phyloP scores from a whole-genome alignment of 2,329 filamentous ascomycete genomes.

The Lachnellula willkommii region DNA sequence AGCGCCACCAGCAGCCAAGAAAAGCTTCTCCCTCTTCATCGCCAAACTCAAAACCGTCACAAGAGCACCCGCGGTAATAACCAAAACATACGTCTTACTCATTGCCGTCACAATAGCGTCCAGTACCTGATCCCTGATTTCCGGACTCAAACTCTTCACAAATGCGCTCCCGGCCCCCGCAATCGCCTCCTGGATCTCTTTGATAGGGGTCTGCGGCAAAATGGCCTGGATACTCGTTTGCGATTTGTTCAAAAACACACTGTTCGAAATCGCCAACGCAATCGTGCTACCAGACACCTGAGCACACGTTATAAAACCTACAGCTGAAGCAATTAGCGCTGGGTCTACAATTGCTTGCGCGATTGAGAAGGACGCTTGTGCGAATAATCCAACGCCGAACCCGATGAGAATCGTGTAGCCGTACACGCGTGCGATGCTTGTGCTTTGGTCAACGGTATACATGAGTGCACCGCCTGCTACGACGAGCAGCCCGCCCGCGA shows the following conservation, averaged over 20 bases:
- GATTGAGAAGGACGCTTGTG: slow-evolving; percentile 35
- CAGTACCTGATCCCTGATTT: slow-evolving; percentile 20
- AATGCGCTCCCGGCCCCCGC: slow-evolving; percentile 23
- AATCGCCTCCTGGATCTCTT: slow-evolving; percentile 30
- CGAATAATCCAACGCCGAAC: slow-evolving; percentile 35
- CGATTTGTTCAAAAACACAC: slow-evolving; percentile 35
- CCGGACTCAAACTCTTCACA: slow-evolving; percentile 15
- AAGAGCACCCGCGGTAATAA: slow-evolving; percentile 32
- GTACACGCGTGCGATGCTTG: slow-evolving; percentile 28
- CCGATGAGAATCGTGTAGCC: slow-evolving; percentile 37
- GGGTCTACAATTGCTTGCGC: slow-evolving; percentile 34
- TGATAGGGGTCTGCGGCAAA: slow-evolving; percentile 24
- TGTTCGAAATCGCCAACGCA: slow-evolving; percentile 35
- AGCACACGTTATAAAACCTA: slow-evolving; percentile 37
- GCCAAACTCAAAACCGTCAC: slow-evolving; percentile 28
- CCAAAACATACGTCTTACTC: slow-evolving; percentile 31
- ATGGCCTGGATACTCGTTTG: slow-evolving; percentile 27
- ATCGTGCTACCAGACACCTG: slow-evolving; percentile 36
- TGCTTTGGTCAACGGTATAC: slow-evolving; percentile 29
- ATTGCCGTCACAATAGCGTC: slow-evolving; percentile 33
- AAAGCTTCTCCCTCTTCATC: slow-evolving; percentile 35
- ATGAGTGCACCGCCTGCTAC: slow-evolving; percentile 31
- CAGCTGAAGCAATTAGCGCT: slow-evolving; percentile 29
- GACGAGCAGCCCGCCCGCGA: slow-evolving; percentile 32
- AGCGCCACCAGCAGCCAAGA: slow-evolving; percentile 25